Evolutionary conservation across 192 early-diverging fungal genomes (phyloP).

Genomic region (Coemansia sp.): DNA sequence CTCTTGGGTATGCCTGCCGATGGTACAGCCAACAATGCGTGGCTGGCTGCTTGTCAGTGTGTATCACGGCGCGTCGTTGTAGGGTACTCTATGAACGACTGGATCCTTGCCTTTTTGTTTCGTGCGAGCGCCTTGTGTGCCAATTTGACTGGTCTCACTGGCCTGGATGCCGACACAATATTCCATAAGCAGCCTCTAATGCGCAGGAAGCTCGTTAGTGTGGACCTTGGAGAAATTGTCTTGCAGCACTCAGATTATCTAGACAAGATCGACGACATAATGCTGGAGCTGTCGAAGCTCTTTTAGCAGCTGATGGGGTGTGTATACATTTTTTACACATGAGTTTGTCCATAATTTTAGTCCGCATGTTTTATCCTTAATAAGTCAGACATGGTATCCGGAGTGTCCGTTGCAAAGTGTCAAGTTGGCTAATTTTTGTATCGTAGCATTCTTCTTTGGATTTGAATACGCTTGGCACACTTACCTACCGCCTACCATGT

Average conservation of each 20-base stretch:
- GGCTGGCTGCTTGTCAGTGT: conserved; percentile 59
- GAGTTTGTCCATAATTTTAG: not conserved
- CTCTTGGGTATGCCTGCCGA: conserved; percentile 70
- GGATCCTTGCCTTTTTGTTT: conserved; percentile 68
- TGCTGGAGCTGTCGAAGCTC: conserved; percentile 32
- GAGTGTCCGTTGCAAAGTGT: not conserved
- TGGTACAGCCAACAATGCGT: conserved; percentile 54
- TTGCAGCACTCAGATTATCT: conserved; percentile 41
- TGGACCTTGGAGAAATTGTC: conserved; percentile 31
- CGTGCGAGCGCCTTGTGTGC: conserved; percentile 54
- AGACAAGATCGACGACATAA: conserved; percentile 28
- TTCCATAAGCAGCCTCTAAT: conserved; percentile 31
- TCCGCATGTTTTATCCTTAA: not conserved
- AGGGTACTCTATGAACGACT: conserved; percentile 64
- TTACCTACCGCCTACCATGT: not conserved
- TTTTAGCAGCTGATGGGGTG: conserved; percentile 3
- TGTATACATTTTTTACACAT: not conserved
- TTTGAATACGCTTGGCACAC: not conserved
- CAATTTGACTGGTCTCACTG: conserved; percentile 37
- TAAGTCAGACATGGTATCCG: not conserved
- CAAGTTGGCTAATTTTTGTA: not conserved
- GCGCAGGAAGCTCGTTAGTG: conserved; percentile 23
- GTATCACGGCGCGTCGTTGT: conserved; percentile 63
- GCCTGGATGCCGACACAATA: conserved; percentile 23
- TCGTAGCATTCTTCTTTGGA: not conserved